Evolutionary conservation across 192 early-diverging fungal genomes (phyloP).

Genomic region (Backusella macrospora): DNA sequence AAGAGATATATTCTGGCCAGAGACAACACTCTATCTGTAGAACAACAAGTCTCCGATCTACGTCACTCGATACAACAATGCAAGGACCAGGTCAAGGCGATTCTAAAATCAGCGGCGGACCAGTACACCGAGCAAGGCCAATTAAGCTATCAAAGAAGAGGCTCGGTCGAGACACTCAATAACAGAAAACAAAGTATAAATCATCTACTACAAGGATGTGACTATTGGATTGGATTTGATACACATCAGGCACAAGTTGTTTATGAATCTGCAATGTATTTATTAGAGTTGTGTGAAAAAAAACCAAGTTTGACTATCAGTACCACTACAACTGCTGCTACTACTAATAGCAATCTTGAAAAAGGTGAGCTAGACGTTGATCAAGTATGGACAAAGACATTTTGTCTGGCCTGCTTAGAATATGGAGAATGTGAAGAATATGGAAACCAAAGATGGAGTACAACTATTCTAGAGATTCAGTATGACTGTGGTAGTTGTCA

Average conservation of each 20-base stretch:
- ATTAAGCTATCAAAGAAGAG: neutral
- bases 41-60: conserved; percentile 12
- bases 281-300: neutral
- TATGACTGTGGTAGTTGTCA: neutral
- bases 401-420: conserved; percentile 13
- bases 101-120: neutral
- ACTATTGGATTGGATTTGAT: conserved; percentile 18
- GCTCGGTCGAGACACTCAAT: neutral
- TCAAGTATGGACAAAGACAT: conserved; percentile 8
- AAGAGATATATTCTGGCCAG: conserved; percentile 8
- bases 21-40: neutral
- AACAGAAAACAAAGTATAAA: neutral
- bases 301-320: neutral
- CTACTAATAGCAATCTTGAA: neutral
- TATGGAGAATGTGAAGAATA: conserved; percentile 10
- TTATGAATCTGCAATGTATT: neutral
- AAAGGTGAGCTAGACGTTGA: neutral
- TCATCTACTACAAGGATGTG: conserved; percentile 3
- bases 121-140: conserved; percentile 13
- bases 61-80: neutral
- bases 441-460: neutral
- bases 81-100: neutral
- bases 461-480: neutral
- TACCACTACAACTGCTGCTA: no score
- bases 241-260: conserved; percentile 13